Evolutionary conservation across 163 green algal species (phyloP).

Genomic region (Scenedesmus sp.): DNA sequence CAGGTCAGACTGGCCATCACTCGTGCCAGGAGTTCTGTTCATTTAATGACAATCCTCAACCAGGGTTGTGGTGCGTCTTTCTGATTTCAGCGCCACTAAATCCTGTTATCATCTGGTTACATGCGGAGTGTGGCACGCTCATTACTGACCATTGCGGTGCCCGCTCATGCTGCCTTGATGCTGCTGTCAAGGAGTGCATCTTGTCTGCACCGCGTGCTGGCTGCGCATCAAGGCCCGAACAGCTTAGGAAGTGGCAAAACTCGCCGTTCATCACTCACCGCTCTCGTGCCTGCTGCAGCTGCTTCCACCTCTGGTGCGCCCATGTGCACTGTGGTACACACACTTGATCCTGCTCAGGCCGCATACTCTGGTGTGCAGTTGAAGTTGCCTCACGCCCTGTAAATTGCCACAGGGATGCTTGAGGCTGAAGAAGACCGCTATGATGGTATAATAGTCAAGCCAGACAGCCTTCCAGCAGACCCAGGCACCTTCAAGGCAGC

Average conservation of each 20-base stretch:
- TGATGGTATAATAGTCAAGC: constrained; percentile 47
- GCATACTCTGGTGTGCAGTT: not conserved
- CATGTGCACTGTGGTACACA: not conserved
- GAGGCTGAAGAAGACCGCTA: constrained; percentile 48
- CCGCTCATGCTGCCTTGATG: not conserved
- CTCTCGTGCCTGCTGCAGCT: not conserved
- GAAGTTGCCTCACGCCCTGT: not conserved
- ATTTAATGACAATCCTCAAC: not conserved
- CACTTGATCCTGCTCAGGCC: not conserved
- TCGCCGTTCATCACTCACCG: not conserved
- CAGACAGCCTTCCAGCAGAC: constrained; percentile 29
- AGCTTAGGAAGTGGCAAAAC: not conserved
- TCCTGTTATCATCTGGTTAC: not conserved
- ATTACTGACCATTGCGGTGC: not conserved
- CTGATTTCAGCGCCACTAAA: not conserved
- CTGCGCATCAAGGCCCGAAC: not conserved
- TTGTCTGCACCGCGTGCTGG: not conserved
- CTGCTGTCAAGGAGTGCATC: constrained; percentile 4
- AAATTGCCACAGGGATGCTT: constrained; percentile 2
- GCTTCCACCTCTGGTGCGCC: not conserved
- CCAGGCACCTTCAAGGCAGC: constrained; percentile 30
- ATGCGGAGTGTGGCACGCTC: not conserved
- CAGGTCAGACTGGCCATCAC: not conserved
- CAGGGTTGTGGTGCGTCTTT: not conserved
- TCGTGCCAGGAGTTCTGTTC: not conserved